Conservation (phyloP, 768 basidiomycete genomes). For the Boletus sp. region DNA sequence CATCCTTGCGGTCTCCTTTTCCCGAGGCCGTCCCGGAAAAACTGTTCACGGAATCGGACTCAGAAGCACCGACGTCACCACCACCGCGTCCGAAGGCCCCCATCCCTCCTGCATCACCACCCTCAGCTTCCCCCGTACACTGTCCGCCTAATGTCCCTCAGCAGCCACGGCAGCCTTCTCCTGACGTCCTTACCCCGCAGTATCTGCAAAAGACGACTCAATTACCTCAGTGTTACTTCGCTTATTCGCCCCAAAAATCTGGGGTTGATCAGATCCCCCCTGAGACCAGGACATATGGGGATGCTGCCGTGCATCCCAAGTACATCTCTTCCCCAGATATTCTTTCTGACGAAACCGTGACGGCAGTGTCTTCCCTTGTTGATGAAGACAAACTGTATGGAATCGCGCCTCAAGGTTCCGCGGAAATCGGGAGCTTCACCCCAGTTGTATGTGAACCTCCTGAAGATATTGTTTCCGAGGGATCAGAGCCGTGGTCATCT, state of each 20-base stretch:
- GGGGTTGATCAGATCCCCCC: slow-evolving; percentile 28
- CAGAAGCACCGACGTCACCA: slow-evolving; percentile 18
- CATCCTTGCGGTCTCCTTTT: slow-evolving; percentile 14
- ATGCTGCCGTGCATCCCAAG: slow-evolving; percentile 17
- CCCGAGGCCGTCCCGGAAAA: slow-evolving; percentile 23
- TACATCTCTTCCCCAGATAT: slow-evolving; percentile 15
- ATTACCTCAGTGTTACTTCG: slow-evolving; percentile 28
- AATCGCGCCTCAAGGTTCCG: slow-evolving; percentile 15
- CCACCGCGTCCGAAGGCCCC: slow-evolving; percentile 20
- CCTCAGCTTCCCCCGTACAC: slow-evolving; percentile 10
- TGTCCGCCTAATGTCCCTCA: slow-evolving; percentile 14
- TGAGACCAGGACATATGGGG: slow-evolving; percentile 8
- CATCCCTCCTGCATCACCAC: slow-evolving; percentile 16
- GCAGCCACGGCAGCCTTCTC: slow-evolving; percentile 15
- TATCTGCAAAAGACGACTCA: slow-evolving; percentile 20
- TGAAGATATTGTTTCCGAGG: slow-evolving; percentile 24
- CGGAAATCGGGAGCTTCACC: slow-evolving; percentile 25
- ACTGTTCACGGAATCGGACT: slow-evolving; percentile 16
- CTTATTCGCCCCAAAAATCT: slow-evolving; percentile 21
- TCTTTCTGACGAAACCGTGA: slow-evolving; percentile 12
- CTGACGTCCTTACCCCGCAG: slow-evolving; percentile 22
- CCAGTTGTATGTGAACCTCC: slow-evolving; percentile 30
- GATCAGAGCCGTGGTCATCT: slow-evolving; percentile 15
- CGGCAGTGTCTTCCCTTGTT: slow-evolving; percentile 14
- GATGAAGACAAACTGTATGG: slow-evolving; percentile 10